Evolutionary conservation across 164 flowering plant species (phyloP).

Genomic region (Santalum album): DNA sequence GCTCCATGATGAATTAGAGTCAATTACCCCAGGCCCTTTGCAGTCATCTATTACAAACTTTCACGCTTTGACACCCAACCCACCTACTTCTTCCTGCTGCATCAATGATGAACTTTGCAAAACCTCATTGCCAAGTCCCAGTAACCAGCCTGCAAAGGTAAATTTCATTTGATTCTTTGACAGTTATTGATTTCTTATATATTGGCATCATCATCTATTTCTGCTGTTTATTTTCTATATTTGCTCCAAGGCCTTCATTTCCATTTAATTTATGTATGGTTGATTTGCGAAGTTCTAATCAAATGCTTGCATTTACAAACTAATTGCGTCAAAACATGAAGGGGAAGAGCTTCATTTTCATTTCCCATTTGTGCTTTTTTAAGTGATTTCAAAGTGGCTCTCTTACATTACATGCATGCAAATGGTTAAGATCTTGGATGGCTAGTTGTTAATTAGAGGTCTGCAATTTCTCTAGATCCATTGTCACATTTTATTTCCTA

Average conservation of each 20-base stretch:
- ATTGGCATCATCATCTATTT: neutral
- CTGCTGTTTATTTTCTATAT: neutral
- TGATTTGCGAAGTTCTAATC: too few relatives aligned
- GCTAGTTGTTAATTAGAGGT: too few relatives aligned
- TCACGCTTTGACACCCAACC: slow-evolving; percentile 48
- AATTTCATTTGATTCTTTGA: neutral
- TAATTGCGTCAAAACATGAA: too few relatives aligned
- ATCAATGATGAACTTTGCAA: slow-evolving; percentile 61
- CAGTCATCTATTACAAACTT: slow-evolving; percentile 27
- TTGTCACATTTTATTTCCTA: too few relatives aligned
- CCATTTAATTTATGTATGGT: too few relatives aligned
- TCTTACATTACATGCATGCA: too few relatives aligned
- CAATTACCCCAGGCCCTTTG: slow-evolving; percentile 38
- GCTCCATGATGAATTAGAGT: slow-evolving; percentile 55
- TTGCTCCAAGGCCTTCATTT: neutral
- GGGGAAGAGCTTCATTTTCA: too few relatives aligned
- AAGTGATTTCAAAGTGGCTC: too few relatives aligned
- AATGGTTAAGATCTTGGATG: too few relatives aligned
- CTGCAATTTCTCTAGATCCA: too few relatives aligned
- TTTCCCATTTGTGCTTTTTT: too few relatives aligned
- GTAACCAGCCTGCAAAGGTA: slow-evolving; percentile 56
- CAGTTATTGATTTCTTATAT: neutral
- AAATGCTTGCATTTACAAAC: too few relatives aligned
- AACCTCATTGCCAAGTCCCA: slow-evolving; percentile 45
- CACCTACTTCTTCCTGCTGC: slow-evolving; percentile 41